phyloP scores from a whole-genome alignment of 202 grass and related monocot genomes.

The Carex arenaria region DNA sequence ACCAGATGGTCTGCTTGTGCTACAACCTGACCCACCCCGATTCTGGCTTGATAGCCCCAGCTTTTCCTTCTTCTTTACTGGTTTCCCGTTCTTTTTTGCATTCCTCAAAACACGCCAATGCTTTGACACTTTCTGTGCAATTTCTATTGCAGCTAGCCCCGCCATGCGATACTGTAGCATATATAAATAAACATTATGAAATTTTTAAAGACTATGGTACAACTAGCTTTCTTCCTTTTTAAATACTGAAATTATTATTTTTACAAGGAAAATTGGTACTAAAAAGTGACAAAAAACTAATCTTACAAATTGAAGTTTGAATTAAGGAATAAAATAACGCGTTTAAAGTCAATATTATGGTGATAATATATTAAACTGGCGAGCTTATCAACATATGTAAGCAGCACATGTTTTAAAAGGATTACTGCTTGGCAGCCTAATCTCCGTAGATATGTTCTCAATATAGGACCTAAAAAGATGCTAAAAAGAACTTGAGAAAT shows the following conservation, averaged over 20 bases:
- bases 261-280: neutral
- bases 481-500: neutral
- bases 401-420: neutral
- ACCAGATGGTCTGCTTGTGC: constrained; percentile 56
- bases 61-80: constrained; percentile 79
- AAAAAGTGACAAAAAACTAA: neutral
- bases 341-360: neutral
- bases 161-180: constrained; percentile 81
- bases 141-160: constrained; percentile 94
- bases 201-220: neutral
- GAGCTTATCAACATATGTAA: neutral
- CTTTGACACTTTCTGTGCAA: constrained; percentile 96
- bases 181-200: neutral
- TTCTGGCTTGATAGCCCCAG: constrained; percentile 59
- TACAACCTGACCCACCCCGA: constrained; percentile 70
- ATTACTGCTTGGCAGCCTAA: neutral
- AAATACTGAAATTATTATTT: neutral
- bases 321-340: neutral
- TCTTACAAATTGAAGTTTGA: neutral
- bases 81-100: constrained; percentile 63
- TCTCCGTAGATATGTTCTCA: neutral
- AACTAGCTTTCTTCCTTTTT: neutral
- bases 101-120: constrained; percentile 83
- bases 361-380: neutral
- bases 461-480: neutral